Conservation (phyloP, 2,329 filamentous ascomycete genomes). For the Ceratocystiopsis sp. region DNA sequence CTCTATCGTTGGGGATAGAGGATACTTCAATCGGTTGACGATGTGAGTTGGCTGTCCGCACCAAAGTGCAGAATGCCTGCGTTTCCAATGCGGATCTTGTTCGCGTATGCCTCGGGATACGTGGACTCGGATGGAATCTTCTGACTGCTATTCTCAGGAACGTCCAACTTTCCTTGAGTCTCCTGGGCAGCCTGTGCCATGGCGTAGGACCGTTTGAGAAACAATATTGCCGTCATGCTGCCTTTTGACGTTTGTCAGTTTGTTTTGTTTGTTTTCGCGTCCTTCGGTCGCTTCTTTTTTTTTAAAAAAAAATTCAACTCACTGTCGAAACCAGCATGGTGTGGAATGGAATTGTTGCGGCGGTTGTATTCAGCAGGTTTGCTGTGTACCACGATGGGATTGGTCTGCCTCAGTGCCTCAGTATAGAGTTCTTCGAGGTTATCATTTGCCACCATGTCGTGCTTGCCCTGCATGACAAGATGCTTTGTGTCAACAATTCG, state of each 20-base stretch:
- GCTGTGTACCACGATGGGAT: background rate
- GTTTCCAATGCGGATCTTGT: slow-evolving; percentile 11
- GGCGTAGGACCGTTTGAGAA: too few species aligned
- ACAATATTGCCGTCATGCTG: slow-evolving; percentile 19
- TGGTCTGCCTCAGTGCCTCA: background rate
- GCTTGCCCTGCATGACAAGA: slow-evolving; percentile 51
- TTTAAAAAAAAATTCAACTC: slow-evolving; percentile 6
- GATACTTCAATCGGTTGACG: too few species aligned
- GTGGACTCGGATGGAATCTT: background rate
- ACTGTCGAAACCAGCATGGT: slow-evolving; percentile 47
- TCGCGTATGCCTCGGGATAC: slow-evolving; percentile 4
- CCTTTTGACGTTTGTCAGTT: too few species aligned
- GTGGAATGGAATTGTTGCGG: slow-evolving; percentile 11
- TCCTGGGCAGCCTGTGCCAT: too few species aligned
- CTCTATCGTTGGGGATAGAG: too few species aligned
- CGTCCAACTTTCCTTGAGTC: slow-evolving; percentile 13
- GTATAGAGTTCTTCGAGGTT: slow-evolving; percentile 8
- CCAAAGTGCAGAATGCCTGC: slow-evolving; percentile 6
- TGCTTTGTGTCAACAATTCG: slow-evolving; percentile 50
- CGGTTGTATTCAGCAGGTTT: slow-evolving; percentile 4
- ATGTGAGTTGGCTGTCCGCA: too few species aligned
- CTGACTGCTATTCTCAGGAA: slow-evolving; percentile 6
- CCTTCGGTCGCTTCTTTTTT: too few species aligned
- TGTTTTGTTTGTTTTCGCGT: too few species aligned
- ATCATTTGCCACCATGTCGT: slow-evolving; percentile 49